Evolutionary conservation across 2,329 filamentous ascomycete species (phyloP), one percentile per base, ranked within the genome.

Genomic region (Parastagonospora avenae): DNA sequence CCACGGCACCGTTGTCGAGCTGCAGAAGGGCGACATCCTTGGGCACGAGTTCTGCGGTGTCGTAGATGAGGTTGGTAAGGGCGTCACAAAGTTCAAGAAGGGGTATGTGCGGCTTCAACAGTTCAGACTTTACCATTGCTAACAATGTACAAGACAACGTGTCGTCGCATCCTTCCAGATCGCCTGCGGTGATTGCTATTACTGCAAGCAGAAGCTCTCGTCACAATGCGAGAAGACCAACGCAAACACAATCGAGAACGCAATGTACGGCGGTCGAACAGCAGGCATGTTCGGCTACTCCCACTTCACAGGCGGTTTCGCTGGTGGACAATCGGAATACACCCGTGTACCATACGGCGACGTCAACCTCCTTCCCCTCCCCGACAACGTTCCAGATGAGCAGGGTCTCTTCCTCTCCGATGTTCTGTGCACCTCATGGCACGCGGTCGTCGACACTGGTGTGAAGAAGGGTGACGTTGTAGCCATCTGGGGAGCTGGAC

Each of bases 121-220:
- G 15, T 15, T 24, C 3, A 32, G n/a, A n/a, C 7, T 31, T 8
- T 19, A 12, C 9, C 27, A 42, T 24, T 19, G 16, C 54, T 54
- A 69, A 72, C 50, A 70, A 59, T 1, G 8, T 2, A 3, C 15
- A 46, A 73, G 70, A 11, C 76, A 81, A 54, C 71, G 91, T 28
- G 92, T 94, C 15, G 91, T 96, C 1, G 91, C 89, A 0, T 89
- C 86, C 8, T 96, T 96, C 78, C 91, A 94, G 72, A 94, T 96
- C 66, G 89, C 91, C 8, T 83, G 78, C 57, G 80, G 77, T 44
- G 68, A 76, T 14, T 96, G 92, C 77, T 87, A 84, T 73, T 92
- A 86, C 72, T 96, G 91, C 78, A 82, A 87, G 59, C 82, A 90
- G 74, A 91, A 91, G 72, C 79, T 91, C 1, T 90, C 86, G 0